Percentiles rank a stretch among this genome's conserved stretches.
Conservation (phyloP, 768 basidiomycete species). For the Cubamyces sp. region DNA sequence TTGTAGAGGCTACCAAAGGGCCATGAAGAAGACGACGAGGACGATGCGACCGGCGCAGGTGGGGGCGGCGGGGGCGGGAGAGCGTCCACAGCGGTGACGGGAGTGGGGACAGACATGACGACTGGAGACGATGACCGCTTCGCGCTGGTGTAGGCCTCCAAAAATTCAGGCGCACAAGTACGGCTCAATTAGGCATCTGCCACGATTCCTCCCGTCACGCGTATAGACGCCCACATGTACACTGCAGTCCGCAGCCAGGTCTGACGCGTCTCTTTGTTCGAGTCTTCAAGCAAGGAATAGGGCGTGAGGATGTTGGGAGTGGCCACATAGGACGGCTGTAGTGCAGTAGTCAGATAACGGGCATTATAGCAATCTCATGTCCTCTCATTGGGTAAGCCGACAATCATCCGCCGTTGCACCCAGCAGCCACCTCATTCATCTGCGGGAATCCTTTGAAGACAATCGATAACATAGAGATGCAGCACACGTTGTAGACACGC, state of each 20-base stretch:
- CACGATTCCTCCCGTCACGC: conserved; percentile 14
- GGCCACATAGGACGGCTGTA: no score
- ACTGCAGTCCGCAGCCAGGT: no score
- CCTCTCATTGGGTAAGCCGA: neutral
- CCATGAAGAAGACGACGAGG: conserved; percentile 33
- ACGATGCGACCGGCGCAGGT: conserved; percentile 21
- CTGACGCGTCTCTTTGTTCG: no score
- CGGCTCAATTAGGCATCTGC: conserved; percentile 18
- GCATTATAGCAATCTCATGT: no score
- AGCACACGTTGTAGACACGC: conserved; percentile 4
- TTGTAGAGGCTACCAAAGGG: conserved; percentile 71
- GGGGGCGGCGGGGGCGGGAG: conserved; percentile 7
- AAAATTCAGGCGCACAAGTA: conserved; percentile 23
- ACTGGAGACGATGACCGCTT: conserved; percentile 17
- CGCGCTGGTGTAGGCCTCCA: conserved; percentile 17
- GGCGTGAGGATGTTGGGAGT: no score
- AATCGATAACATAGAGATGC: neutral
- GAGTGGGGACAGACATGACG: conserved; percentile 26
- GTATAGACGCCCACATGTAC: neutral
- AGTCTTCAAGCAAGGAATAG: no score
- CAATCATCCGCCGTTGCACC: neutral
- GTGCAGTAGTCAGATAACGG: no score
- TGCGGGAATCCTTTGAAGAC: no score
- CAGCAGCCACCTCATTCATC: no score
- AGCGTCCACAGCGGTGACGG: conserved; percentile 16